phyloP scores from a whole-genome alignment of 768 basidiomycete genomes.

The Boletus rubescentipes region DNA sequence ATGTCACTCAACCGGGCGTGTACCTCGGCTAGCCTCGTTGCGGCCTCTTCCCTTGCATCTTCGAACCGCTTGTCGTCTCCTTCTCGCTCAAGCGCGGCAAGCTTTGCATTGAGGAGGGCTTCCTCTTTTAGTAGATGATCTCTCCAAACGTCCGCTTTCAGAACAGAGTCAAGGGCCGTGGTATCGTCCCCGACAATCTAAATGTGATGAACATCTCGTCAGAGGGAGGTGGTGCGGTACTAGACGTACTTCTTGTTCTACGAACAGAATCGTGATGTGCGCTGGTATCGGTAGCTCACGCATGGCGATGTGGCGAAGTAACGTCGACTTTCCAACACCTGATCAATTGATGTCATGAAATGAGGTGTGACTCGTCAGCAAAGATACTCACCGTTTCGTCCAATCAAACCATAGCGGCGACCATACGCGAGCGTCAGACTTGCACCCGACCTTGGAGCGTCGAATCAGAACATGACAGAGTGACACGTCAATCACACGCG shows the following conservation, averaged over 20 bases:
- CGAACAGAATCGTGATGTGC: slow-evolving; percentile 96
- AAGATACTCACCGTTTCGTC: slow-evolving; percentile 63
- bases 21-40: slow-evolving; percentile 80
- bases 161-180: slow-evolving; percentile 85
- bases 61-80: slow-evolving; percentile 79
- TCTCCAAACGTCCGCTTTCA: slow-evolving; percentile 99
- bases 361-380: background rate
- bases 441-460: slow-evolving; percentile 65
- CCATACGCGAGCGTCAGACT: slow-evolving; percentile 86
- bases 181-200: slow-evolving; percentile 95
- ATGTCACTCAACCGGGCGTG: slow-evolving; percentile 93
- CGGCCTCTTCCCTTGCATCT: slow-evolving; percentile 83
- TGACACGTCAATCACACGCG: slow-evolving; percentile 11
- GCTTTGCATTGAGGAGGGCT: slow-evolving; percentile 63
- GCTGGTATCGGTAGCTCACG: slow-evolving; percentile 91
- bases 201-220: background rate
- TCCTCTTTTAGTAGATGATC: slow-evolving; percentile 91
- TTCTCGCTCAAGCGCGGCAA: slow-evolving; percentile 70
- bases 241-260: slow-evolving; percentile 86
- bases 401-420: slow-evolving; percentile 89
- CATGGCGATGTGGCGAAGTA: slow-evolving; percentile 91
- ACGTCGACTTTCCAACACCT: slow-evolving; percentile 96
- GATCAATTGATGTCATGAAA: background rate
- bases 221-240: background rate
- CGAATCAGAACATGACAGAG: slow-evolving; percentile 4